A percentile compares a stretch with the other conserved stretches of the same genome.
These are phyloP conservation scores for Mortierella sp. DNA, from an alignment of 371 early-diverging fungal genomes.

Conservation along the genomic window DNA sequence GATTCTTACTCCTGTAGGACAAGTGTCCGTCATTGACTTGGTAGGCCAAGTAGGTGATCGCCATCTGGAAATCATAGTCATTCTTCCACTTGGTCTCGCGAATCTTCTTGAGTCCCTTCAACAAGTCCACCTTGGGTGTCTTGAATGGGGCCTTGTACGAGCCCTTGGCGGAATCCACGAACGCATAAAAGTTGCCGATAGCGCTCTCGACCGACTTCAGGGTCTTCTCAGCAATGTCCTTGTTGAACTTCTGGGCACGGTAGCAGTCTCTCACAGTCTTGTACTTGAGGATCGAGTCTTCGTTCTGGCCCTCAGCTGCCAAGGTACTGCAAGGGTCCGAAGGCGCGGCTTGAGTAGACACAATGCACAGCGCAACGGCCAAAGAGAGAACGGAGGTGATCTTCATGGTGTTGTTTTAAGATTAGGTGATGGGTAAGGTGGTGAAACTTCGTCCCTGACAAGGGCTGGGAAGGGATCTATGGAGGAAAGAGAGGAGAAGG, in stretches of 20 bases:
- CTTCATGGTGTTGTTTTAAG: slow-evolving; percentile 23
- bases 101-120: slow-evolving; percentile 36
- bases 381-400: slow-evolving; percentile 51
- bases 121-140: slow-evolving; percentile 28
- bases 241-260: slow-evolving; percentile 28
- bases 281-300: slow-evolving; percentile 17
- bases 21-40: slow-evolving; percentile 49
- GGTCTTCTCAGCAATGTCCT: slow-evolving; percentile 30
- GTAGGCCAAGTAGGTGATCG: slow-evolving; percentile 28
- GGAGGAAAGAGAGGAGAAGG: not conserved
- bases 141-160: slow-evolving; percentile 22
- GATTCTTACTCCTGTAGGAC: slow-evolving; percentile 29
- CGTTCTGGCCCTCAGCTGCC: slow-evolving; percentile 22
- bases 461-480: slow-evolving; percentile 43
- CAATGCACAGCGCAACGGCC: slow-evolving; percentile 58
- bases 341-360: slow-evolving; percentile 26
- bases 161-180: slow-evolving; percentile 42
- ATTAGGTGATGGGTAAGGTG: not conserved
- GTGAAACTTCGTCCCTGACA: slow-evolving; percentile 24
- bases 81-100: slow-evolving; percentile 36
- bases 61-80: slow-evolving; percentile 52
- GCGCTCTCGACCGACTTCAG: slow-evolving; percentile 30
- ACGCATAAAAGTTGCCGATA: slow-evolving; percentile 42
- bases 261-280: slow-evolving; percentile 32
- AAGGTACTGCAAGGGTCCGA: slow-evolving; percentile 28